Evolutionary conservation across 441 rosid species (phyloP).

Genomic region (Eutrema salsugineum): DNA sequence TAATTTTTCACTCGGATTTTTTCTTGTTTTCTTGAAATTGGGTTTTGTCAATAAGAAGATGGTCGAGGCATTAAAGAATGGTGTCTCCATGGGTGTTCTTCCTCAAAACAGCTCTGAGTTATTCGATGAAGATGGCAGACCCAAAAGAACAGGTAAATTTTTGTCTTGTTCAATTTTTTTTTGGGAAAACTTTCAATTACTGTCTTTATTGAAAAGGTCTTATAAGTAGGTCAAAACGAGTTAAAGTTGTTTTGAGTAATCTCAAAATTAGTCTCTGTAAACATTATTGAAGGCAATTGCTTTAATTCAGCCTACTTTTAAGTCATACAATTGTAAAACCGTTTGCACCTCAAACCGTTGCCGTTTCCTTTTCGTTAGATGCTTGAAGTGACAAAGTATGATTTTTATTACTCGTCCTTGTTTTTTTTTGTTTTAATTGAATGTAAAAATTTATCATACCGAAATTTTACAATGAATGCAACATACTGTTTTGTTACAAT

Average conservation of each 20-base stretch:
- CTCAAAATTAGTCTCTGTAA: neutral
- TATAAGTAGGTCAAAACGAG: too few species aligned
- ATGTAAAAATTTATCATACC: too few species aligned
- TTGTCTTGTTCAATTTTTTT: neutral
- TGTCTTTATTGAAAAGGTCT: neutral
- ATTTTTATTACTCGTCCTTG: too few species aligned
- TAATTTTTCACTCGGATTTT: too few species aligned
- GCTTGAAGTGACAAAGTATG: too few species aligned
- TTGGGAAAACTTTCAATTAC: neutral
- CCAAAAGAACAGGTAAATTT: conserved; percentile 61
- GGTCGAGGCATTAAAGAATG: conserved; percentile 38
- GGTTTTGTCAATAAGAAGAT: conserved; percentile 30
- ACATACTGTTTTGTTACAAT: too few species aligned
- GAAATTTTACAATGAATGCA: too few species aligned
- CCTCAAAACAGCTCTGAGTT: conserved; percentile 41
- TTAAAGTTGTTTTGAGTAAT: neutral
- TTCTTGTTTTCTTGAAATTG: neutral
- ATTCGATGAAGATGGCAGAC: conserved; percentile 78
- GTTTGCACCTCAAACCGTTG: too few species aligned
- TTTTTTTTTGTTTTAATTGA: too few species aligned
- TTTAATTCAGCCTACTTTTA: too few species aligned
- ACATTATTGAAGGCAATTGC: neutral
- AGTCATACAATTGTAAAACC: too few species aligned
- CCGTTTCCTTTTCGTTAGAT: too few species aligned
- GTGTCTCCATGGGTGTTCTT: conserved; percentile 35